Percentiles rank a stretch among this genome's conserved stretches.
These are phyloP conservation scores for Apocynum venetum DNA, from an alignment of 257 asterid genomes.

Conservation along the genomic window DNA sequence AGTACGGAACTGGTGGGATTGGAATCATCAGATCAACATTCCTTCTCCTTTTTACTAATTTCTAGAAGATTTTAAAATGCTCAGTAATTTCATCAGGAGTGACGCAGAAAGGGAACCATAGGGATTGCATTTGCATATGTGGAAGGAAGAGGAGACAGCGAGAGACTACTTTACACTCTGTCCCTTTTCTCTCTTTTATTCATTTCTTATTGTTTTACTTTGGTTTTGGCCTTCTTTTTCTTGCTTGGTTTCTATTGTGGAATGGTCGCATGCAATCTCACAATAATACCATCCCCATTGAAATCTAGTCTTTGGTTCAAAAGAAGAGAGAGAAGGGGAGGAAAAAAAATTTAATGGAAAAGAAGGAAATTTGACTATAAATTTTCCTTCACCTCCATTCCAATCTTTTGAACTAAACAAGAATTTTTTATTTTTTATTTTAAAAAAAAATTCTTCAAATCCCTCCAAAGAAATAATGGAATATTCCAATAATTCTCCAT, in stretches of 20 bases:
- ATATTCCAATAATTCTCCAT: no score
- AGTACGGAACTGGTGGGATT: constrained; percentile 4
- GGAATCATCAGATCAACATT: constrained; percentile 7
- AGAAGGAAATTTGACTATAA: no score
- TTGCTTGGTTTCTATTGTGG: not conserved
- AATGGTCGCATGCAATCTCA: not conserved
- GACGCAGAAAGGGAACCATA: not conserved
- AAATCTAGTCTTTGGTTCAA: not conserved
- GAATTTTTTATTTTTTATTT: no score
- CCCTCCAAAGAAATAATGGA: no score
- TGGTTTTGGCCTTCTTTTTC: not conserved
- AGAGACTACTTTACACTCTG: not conserved
- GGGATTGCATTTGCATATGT: not conserved
- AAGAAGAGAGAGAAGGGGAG: no score
- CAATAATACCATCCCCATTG: not conserved
- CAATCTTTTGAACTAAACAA: no score
- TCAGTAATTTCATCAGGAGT: not conserved
- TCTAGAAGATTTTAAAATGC: constrained; percentile 4
- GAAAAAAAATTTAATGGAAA: no score
- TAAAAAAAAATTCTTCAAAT: no score
- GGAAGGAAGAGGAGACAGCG: not conserved
- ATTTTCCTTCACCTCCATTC: no score
- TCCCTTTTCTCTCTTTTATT: not conserved
- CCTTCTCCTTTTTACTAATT: not conserved
- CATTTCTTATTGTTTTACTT: not conserved